A percentile compares a stretch with the other conserved stretches of the same genome.
phyloP scores from a whole-genome alignment of 352 stramenopile genomes.

The Globisporangium apiculatum region DNA sequence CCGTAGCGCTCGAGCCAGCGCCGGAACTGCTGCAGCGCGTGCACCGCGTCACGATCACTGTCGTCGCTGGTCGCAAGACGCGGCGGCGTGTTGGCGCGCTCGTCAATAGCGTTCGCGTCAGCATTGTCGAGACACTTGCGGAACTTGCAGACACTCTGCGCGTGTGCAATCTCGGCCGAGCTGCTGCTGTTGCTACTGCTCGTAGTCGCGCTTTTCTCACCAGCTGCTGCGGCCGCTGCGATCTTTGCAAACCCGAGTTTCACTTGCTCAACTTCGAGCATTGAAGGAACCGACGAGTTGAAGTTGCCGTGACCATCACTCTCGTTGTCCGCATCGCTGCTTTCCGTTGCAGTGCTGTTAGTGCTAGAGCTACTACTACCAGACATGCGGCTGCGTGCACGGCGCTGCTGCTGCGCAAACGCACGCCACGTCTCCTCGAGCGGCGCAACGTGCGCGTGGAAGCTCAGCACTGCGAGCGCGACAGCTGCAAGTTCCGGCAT shows the following conservation, averaged over 20 bases:
- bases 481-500: conserved; percentile 24
- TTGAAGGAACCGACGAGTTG: no score
- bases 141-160: conserved; percentile 8
- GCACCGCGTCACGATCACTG: background rate
- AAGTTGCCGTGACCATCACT: no score
- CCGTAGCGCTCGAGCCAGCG: conserved; percentile 14
- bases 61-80: background rate
- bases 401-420: conserved; percentile 5
- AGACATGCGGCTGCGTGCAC: no score
- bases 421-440: conserved; percentile 21
- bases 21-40: conserved; percentile 16
- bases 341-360: no score
- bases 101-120: background rate
- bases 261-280: conserved; percentile 8
- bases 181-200: conserved; percentile 1
- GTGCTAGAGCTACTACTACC: no score
- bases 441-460: conserved; percentile 20
- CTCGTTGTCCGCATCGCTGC: background rate
- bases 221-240: no score
- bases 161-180: background rate
- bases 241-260: conserved; percentile 4
- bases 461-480: conserved; percentile 23
- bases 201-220: background rate
- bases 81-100: background rate
- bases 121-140: conserved; percentile 1